Percentiles rank a stretch among this genome's conserved stretches.
Evolutionary conservation across 73 alveolate species (phyloP).

Genomic region (Paramecium biaurelia): DNA sequence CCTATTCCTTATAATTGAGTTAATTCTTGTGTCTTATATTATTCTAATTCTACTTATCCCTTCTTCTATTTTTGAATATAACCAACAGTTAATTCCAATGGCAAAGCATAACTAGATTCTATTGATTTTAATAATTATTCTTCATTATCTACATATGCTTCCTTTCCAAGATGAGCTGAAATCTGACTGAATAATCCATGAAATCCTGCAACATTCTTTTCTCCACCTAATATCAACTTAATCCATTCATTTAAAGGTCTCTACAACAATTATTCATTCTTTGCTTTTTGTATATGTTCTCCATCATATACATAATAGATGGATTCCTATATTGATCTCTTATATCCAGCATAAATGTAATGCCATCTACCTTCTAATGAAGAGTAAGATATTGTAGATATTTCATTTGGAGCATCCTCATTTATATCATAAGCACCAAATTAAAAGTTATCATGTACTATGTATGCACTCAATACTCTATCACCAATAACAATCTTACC

Average conservation of each 20-base stretch:
- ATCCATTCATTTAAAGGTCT: background rate
- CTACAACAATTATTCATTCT: background rate
- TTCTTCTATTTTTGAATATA: background rate
- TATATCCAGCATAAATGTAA: slow-evolving; percentile 20
- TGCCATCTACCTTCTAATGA: slow-evolving; percentile 28
- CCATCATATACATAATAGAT: slow-evolving; percentile 29
- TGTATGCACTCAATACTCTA: background rate
- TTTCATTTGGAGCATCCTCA: slow-evolving; percentile 27
- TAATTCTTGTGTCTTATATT: background rate
- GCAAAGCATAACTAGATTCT: background rate
- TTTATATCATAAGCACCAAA: slow-evolving; percentile 34
- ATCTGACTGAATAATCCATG: background rate
- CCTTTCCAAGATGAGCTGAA: background rate
- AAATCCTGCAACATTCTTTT: background rate
- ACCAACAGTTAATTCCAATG: background rate
- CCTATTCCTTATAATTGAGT: background rate
- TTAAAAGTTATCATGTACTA: background rate
- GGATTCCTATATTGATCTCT: background rate
- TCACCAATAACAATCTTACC: slow-evolving; percentile 1
- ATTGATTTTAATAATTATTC: background rate
- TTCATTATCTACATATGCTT: background rate
- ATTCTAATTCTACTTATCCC: background rate
- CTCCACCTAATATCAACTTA: slow-evolving; percentile 23
- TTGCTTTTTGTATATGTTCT: background rate
- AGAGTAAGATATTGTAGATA: background rate